Percentiles rank a stretch among this genome's conserved stretches.
These are phyloP conservation scores for Osmanthus fragrans DNA, from an alignment of 257 asterid species.

Conservation along the genomic window DNA sequence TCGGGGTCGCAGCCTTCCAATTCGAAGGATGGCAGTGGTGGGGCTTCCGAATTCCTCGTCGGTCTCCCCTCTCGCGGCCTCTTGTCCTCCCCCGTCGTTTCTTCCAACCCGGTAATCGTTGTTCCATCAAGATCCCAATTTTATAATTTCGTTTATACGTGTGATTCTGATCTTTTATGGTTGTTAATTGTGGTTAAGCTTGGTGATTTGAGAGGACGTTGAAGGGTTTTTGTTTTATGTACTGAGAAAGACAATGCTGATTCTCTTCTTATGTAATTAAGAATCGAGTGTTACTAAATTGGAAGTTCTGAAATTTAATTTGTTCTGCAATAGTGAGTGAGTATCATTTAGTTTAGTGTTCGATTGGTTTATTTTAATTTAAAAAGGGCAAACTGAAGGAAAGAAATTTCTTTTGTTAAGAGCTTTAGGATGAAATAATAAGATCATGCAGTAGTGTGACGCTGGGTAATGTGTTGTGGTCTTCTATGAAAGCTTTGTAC, in stretches of 20 bases:
- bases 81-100: slow-evolving; percentile 62
- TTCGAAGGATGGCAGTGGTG: slow-evolving; percentile 31
- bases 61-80: slow-evolving; percentile 77
- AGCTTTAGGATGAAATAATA: neutral
- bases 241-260: slow-evolving; percentile 1
- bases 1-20: slow-evolving; percentile 37
- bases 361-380: slow-evolving; percentile 10
- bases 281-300: neutral
- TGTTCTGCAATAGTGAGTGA: neutral
- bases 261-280: neutral
- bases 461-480: neutral
- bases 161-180: neutral
- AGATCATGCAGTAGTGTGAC: slow-evolving; percentile 13
- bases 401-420: neutral
- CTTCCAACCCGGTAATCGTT: slow-evolving; percentile 53
- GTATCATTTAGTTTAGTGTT: neutral
- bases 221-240: neutral
- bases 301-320: neutral
- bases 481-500: neutral
- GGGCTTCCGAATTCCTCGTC: slow-evolving; percentile 50
- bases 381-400: slow-evolving; percentile 14
- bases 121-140: slow-evolving; percentile 8
- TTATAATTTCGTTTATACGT: neutral
- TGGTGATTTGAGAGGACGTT: neutral
- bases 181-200: neutral